Conservation (phyloP, 441 rosid genomes). For the Manihot esculenta region DNA sequence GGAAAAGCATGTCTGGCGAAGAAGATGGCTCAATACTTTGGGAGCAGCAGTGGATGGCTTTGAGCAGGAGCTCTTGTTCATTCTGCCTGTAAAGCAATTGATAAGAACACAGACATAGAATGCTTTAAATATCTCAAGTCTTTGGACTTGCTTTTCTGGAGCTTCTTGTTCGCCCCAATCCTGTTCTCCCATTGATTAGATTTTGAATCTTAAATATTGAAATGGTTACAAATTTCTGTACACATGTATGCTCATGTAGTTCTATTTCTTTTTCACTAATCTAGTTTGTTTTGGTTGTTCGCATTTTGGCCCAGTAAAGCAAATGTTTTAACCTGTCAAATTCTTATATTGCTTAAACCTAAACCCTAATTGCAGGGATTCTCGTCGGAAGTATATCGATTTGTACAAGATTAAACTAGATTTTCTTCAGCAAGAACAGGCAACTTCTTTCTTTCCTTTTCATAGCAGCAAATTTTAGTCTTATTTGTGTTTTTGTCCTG, state of each 20-base stretch:
- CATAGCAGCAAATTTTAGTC: not conserved
- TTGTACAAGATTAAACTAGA: slow-evolving; percentile 78
- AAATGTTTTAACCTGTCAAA: not conserved
- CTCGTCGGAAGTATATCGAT: slow-evolving; percentile 70
- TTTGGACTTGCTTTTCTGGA: not conserved
- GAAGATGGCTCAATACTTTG: too few species aligned
- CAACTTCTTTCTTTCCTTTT: slow-evolving; percentile 20
- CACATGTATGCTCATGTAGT: not conserved
- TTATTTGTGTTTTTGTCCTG: not conserved
- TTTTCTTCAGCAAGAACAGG: slow-evolving; percentile 78
- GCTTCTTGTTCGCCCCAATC: not conserved
- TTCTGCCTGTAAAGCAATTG: too few species aligned
- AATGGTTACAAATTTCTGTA: not conserved
- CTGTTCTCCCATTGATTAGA: not conserved
- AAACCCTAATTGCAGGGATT: slow-evolving; percentile 49
- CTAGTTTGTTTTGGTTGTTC: not conserved
- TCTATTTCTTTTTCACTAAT: not conserved
- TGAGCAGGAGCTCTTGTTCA: too few species aligned
- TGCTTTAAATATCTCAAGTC: not conserved
- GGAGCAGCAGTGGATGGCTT: too few species aligned
- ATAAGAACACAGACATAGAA: too few species aligned
- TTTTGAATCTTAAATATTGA: not conserved
- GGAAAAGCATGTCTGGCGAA: too few species aligned
- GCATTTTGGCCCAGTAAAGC: not conserved
- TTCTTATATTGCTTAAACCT: not conserved